Conservation (phyloP, 2,329 filamentous ascomycete species). For the Fusarium musae region DNA sequence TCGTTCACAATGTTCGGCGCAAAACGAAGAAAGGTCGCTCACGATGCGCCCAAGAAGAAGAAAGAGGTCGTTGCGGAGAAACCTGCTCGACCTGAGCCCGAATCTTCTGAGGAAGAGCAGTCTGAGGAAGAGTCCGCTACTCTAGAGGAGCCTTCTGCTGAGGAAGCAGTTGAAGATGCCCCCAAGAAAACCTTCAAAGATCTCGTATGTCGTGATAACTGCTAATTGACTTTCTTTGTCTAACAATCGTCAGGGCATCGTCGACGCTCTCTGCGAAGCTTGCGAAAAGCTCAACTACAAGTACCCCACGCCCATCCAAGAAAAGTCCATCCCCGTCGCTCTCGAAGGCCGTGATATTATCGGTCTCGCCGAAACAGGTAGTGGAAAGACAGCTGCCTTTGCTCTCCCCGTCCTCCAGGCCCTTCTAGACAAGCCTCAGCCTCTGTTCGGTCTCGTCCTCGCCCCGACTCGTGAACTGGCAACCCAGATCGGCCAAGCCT, state of each 20-base stretch:
- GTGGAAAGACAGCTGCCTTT: constrained; percentile 96
- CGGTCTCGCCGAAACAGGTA: constrained; percentile 93
- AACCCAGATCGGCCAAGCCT: constrained; percentile 87
- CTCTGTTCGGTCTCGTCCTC: constrained; percentile 88
- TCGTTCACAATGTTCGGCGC: constrained; percentile 49
- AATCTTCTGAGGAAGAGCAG: constrained; percentile 30
- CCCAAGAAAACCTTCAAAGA: constrained; percentile 76
- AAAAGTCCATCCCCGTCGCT: constrained; percentile 83
- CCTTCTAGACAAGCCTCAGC: constrained; percentile 86
- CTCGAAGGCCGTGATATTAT: constrained; percentile 87
- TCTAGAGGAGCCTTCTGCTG: constrained; percentile 47
- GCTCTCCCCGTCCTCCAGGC: constrained; percentile 91
- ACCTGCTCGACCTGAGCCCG: constrained; percentile 23
- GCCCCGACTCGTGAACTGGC: constrained; percentile 95
- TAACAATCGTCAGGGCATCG: constrained; percentile 70
- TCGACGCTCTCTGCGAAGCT: constrained; percentile 88
- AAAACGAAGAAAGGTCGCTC: constrained; percentile 57
- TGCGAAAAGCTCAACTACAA: constrained; percentile 86
- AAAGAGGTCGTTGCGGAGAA: constrained; percentile 19
- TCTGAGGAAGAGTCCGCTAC: constrained; percentile 51
- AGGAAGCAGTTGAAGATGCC: constrained; percentile 46
- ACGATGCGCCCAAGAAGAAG: constrained; percentile 42
- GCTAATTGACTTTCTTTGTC: neutral
- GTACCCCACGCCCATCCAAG: constrained; percentile 87
- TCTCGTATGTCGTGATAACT: constrained; percentile 55